Evolutionary conservation across 441 rosid genomes (phyloP).

Genomic region (Capsella rubella): DNA sequence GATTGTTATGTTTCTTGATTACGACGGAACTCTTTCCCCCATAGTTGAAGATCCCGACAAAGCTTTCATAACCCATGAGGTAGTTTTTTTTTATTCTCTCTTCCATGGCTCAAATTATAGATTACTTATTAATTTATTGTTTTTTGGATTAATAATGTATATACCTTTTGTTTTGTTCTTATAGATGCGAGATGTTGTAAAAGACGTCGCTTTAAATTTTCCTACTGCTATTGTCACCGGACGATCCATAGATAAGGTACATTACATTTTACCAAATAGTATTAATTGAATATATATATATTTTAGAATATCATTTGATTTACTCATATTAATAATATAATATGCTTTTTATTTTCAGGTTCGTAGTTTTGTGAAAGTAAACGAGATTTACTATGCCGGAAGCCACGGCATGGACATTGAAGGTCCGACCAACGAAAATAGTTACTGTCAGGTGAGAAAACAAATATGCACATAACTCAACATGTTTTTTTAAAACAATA

Average conservation of each 20-base stretch:
- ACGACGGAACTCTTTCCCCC: conserved; percentile 75
- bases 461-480: background rate
- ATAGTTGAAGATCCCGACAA: conserved; percentile 73
- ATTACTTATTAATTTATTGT: background rate
- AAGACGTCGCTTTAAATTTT: conserved; percentile 58
- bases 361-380: conserved; percentile 62
- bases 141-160: conserved; percentile 5
- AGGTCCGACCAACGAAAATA: conserved; percentile 56
- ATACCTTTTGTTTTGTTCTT: background rate
- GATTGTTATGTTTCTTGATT: conserved; percentile 72
- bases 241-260: conserved; percentile 74
- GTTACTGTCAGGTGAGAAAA: conserved; percentile 40
- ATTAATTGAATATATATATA: background rate
- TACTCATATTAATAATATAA: background rate
- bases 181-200: conserved; percentile 67
- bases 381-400: conserved; percentile 70
- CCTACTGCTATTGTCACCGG: conserved; percentile 86
- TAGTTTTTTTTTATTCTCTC: conserved; percentile 35
- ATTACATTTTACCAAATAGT: conserved; percentile 33
- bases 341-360: conserved; percentile 48
- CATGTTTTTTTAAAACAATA: too few species aligned
- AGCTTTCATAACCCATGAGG: conserved; percentile 69
- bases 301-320: too few species aligned
- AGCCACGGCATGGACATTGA: conserved; percentile 86
- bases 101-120: background rate